Percentiles rank a stretch among this genome's conserved stretches.
These are phyloP conservation scores for Suillus occidentalis DNA, from an alignment of 768 basidiomycete species.

Conservation along the genomic window DNA sequence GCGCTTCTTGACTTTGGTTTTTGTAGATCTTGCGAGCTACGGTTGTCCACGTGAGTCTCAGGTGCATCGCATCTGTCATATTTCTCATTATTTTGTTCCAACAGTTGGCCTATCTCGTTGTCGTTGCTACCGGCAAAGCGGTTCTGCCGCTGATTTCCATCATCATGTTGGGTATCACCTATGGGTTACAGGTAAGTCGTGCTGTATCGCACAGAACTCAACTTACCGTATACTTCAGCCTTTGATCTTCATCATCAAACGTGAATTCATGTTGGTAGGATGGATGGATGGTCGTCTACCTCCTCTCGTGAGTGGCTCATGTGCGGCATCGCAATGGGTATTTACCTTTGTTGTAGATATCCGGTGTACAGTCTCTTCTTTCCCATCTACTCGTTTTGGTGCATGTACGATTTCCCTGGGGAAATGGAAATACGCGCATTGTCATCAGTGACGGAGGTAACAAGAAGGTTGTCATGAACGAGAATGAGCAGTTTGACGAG, in stretches of 20 bases:
- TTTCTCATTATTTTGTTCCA: slow-evolving; percentile 9
- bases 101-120: slow-evolving; percentile 80
- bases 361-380: too few species aligned
- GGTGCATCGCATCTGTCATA: neutral
- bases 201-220: neutral
- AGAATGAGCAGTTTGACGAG: too few species aligned
- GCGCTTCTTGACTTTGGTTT: neutral
- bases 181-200: slow-evolving; percentile 78
- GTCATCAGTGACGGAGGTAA: too few species aligned
- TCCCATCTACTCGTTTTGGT: too few species aligned
- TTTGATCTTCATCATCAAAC: slow-evolving; percentile 93
- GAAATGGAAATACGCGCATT: too few species aligned
- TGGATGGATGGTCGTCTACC: too few species aligned
- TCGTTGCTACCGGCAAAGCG: slow-evolving; percentile 76
- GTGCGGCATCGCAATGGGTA: too few species aligned
- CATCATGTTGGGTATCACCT: slow-evolving; percentile 86
- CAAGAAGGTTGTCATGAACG: too few species aligned
- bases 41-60: slow-evolving; percentile 76
- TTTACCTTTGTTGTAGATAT: too few species aligned
- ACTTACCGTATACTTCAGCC: slow-evolving; percentile 43
- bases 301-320: too few species aligned
- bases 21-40: slow-evolving; percentile 81
- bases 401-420: too few species aligned
- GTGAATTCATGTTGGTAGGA: too few species aligned
- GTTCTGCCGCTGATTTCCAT: slow-evolving; percentile 86